Base-by-base conservation (phyloP, 768 basidiomycete genomes). In the Leccinum variicolor region DNA sequence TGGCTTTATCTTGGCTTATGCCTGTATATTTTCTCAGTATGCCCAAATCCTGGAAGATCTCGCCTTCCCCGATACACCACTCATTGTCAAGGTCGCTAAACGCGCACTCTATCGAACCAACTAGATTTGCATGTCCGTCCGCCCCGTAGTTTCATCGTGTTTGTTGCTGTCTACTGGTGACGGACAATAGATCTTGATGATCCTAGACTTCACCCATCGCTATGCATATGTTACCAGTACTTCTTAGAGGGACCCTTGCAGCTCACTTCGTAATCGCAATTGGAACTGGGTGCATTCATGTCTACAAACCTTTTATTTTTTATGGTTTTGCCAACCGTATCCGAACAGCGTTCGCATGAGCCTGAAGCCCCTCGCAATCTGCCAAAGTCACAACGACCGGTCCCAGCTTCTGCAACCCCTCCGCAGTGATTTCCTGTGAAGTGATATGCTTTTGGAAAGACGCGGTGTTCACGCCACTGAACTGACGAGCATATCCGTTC, bases 401-500 rank as follows among this genome's bases (percentile, higher is more conserved):
- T 4, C 97, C 97, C 31, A 99, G 79, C 13, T 64, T 76, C 64
- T 79, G 78, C 55, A 99, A 77, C 15, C 97, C 97, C 6, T 80
- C 84, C 17, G 78, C 72, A 10, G 94, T 90, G 23, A 98, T 83
- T 70, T 97, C 90, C 71, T 98, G 97, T 6, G 93, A 94, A 14
- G 97, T 99, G 65, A 98, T 98, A 72, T 98, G 90, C 74, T 99
- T 99, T 71, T 98, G 95, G 89, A 98, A 99, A 2, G 94, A 94
- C 9, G 84, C 78, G 1, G 96, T 98, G 76, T 96, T 98, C 64
- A 99, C 97, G 5, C 97, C 97, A 64, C 94, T 97, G 78, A 95
- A 99, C 71, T 98, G 97, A 51, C 93, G 86, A 23, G 97, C 97
- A 72, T 94, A 99, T 23, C 96, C 94, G 61, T 93, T 94, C 10